Percentiles rank a stretch among this genome's conserved stretches.
Conservation (phyloP, 2,329 filamentous ascomycete species). For the Sclerotinia subarctica region DNA sequence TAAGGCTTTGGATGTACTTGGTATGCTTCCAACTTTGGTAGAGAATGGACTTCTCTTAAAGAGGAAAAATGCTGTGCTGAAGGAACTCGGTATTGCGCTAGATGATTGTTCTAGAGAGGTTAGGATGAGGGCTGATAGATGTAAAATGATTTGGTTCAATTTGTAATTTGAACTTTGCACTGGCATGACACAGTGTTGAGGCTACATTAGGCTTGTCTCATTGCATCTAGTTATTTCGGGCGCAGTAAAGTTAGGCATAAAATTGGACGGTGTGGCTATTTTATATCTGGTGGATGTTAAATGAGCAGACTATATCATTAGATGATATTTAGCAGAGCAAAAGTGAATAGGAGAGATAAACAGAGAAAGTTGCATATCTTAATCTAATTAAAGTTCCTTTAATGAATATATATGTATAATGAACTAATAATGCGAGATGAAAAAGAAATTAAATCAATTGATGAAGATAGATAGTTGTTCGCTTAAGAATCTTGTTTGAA, state of each 20-base stretch:
- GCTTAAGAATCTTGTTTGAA: neutral
- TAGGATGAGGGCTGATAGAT: conserved; percentile 29
- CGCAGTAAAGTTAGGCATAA: neutral
- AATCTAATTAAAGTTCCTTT: too few species aligned
- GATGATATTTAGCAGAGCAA: neutral
- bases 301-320: neutral
- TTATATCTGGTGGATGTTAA: neutral
- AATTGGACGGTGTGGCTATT: neutral
- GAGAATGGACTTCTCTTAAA: conserved; percentile 23
- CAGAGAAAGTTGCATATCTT: neutral
- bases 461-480: neutral
- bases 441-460: neutral
- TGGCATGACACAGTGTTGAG: neutral
- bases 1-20: conserved; percentile 35
- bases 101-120: conserved; percentile 34
- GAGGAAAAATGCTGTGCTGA: conserved; percentile 27
- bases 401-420: neutral
- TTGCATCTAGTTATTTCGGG: neutral
- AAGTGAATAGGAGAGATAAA: neutral
- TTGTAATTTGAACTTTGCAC: neutral
- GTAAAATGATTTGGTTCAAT: conserved; percentile 33
- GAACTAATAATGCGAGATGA: neutral
- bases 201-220: neutral
- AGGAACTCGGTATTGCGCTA: conserved; percentile 32
- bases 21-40: conserved; percentile 28